Percentiles rank a stretch among this genome's conserved stretches.
Evolutionary conservation across 106 monocot genomes (phyloP).

Genomic region (Acorus gramineus): DNA sequence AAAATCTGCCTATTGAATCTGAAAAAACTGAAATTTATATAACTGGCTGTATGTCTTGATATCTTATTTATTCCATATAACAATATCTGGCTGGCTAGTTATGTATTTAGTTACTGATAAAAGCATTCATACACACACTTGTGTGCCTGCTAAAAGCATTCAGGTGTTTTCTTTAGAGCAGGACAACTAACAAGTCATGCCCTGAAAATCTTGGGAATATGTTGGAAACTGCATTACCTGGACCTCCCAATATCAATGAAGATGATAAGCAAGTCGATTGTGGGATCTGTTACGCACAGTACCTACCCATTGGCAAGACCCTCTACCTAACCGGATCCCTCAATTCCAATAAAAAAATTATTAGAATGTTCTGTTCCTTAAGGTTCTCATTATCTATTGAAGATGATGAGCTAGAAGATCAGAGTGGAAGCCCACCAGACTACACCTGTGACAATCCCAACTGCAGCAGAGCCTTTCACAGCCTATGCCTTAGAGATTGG

Average conservation of each 20-base stretch:
- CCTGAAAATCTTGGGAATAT: slow-evolving; percentile 49
- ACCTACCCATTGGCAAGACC: slow-evolving; percentile 57
- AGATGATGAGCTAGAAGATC: slow-evolving; percentile 63
- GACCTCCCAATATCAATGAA: slow-evolving; percentile 12
- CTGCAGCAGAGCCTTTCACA: slow-evolving; percentile 70
- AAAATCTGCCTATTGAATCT: too few species aligned
- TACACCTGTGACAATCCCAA: slow-evolving; percentile 73
- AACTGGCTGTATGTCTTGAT: too few species aligned
- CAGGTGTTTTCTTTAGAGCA: not conserved
- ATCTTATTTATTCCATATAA: not conserved
- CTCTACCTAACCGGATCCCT: not conserved
- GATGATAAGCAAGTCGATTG: slow-evolving; percentile 53
- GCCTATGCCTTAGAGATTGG: slow-evolving; percentile 83
- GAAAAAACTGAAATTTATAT: too few species aligned
- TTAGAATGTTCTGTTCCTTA: too few species aligned
- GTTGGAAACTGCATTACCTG: slow-evolving; percentile 38
- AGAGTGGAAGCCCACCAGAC: slow-evolving; percentile 47
- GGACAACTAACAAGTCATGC: slow-evolving; percentile 38
- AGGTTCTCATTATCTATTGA: not conserved
- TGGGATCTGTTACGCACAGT: slow-evolving; percentile 83
- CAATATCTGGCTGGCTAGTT: too few species aligned
- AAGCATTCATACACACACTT: too few species aligned
- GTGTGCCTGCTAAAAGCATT: too few species aligned
- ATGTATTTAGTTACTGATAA: too few species aligned
- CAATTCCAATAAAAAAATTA: too few species aligned